Base-by-base conservation (phyloP, 257 asterid species). In the Rauvolfia tetraphylla region DNA sequence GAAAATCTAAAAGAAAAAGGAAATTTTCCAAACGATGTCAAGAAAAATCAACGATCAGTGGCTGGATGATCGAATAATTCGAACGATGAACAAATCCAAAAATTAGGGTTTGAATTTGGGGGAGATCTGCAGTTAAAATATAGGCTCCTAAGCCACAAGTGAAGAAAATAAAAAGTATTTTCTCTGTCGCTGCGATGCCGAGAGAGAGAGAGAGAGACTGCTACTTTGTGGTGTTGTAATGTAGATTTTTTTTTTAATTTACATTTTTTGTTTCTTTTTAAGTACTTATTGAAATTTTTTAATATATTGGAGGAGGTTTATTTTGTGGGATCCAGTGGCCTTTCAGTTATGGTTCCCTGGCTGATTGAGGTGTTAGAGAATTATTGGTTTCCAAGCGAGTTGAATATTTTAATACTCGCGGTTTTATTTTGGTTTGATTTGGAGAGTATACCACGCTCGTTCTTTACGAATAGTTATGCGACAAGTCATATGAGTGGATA, bases 101-200 rank as follows among this genome's bases (percentile, higher is more conserved):
- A 73, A 57, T 70, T 81, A 78, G 82, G 77, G 77, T 69, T 78
- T 51, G 46, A 63, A 67, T 53, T 73, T 10, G 65, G 70, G 74
- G 41, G 62, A 66, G 78, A 81, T 69, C 80, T 69, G 75, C 73
- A 42, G 66, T 61, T 46, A 48, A 41, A 70, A 46, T 20, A 51
- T 27, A 10, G 20, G 27, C 27, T n/a, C 42, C 41, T 57, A 74
- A 62, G 38, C 68, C 5, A 41, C 44, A 25, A 25, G 53, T 8
- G 20, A 46, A 33, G 34, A 51, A 31, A 53, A 53, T 4, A 38
- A 67, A 67, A 36, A 65, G 46, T 34, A 11, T 36, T 36, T 51
- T 66, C 44, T 34, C 44, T 36, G 18, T 20, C 56, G 53, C 27
- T 34, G 41, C 39, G 75, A 61, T 62, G n/a, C 49, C 48, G 17